A percentile compares a stretch with the other conserved stretches of the same genome.
Evolutionary conservation across 225 moss, liverwort and hornwort species (phyloP).

Genomic region (Polytrichum formosum): DNA sequence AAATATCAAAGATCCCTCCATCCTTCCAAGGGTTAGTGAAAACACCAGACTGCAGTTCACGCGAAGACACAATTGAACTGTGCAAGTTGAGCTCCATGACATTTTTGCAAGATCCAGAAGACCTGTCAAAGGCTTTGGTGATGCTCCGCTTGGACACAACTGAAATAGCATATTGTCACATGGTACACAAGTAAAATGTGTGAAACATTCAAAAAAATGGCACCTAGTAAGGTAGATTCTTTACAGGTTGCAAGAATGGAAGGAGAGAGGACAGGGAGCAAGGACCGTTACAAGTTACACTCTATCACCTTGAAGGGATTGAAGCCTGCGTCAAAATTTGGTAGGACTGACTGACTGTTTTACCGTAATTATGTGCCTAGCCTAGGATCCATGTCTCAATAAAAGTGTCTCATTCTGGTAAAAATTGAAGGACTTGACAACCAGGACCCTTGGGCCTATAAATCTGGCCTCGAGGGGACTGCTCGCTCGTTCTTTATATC

Average conservation of each 20-base stretch:
- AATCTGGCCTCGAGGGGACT: conserved; percentile 9
- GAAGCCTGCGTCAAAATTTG: conserved; percentile 9
- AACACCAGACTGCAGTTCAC: too few species aligned
- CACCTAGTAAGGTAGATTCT: background rate
- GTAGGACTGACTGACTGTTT: background rate
- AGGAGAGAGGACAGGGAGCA: conserved; percentile 6
- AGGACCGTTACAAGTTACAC: conserved; percentile 16
- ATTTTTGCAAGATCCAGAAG: too few species aligned
- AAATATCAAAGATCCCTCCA: too few species aligned
- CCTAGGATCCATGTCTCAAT: conserved; percentile 28
- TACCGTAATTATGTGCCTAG: conserved; percentile 10
- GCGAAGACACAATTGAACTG: too few species aligned
- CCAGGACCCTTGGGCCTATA: conserved; percentile 5
- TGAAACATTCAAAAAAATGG: too few species aligned
- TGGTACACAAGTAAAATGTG: too few species aligned
- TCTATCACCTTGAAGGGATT: conserved; percentile 10
- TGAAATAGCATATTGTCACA: too few species aligned
- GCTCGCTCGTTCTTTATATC: background rate
- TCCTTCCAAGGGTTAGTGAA: too few species aligned
- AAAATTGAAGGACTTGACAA: background rate
- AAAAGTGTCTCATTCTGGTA: conserved; percentile 10
- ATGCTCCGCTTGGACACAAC: too few species aligned
- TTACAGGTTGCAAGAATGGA: background rate
- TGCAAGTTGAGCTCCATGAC: too few species aligned
- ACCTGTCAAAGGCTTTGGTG: too few species aligned